Evolutionary conservation across 75 land plant genomes (phyloP), one percentile per base, ranked within the genome.

Genomic region (Cryptomeria japonica): DNA sequence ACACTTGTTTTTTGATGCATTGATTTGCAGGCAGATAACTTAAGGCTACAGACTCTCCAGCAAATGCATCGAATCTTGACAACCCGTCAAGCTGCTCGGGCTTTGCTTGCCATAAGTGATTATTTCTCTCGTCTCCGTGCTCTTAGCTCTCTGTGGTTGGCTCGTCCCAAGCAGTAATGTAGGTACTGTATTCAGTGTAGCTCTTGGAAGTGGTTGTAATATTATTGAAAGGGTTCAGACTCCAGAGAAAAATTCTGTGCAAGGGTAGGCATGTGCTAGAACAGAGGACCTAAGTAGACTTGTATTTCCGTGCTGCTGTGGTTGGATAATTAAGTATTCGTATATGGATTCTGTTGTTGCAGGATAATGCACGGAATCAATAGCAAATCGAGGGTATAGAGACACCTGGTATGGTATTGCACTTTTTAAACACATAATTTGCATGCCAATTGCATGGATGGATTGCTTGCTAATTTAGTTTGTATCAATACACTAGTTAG

Each of bases 51-150:
- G 75, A 92, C 94, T 15, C 89, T 93, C 44, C 94, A 93, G 89
- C 94, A 93, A 86, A 89, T 93, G 94, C 92, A 93, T 55, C 89
- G 94, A 1, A 93, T 93, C 53, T 78, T 93, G 39, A 93, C 94
- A 15, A 93, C 94, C 36, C 92, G 94, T 14, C 94, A 93, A 88
- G 92, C 94, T 15, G 94, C 94, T 18, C 78, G 94, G 18, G 94
- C 93, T 3, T 94, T 93, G 13, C 94, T 93, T 46, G 94, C 92
- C n/a, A 93, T 93, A 84, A 86, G 88, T 5, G 94, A 93, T 44
- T 93, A 93, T 36, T 93, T 93, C 77, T 92, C 94, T 37, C 89
- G 94, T 15, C 90, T 93, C 22, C 92, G 94, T 31, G 94, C 94
- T 39, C 88, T 93, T 14, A 93, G 94, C 84, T 93, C 94, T 76